phyloP scores from a whole-genome alignment of 1,139 yeast species.

The Yamadazyma diospyri region DNA sequence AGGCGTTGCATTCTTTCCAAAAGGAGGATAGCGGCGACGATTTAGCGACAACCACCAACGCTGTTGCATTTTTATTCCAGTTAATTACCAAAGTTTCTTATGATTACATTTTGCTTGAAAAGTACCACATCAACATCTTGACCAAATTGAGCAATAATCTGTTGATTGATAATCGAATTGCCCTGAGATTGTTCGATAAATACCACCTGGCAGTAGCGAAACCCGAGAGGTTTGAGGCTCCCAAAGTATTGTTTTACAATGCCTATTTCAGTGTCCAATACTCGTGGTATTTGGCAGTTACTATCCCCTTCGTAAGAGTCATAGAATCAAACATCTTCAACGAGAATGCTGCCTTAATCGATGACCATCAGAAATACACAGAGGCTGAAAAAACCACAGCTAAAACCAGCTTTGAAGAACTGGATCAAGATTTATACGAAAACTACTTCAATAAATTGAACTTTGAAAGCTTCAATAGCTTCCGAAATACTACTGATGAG shows the following conservation, averaged over 20 bases:
- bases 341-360: constrained; percentile 23
- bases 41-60: constrained; percentile 13
- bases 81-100: constrained; percentile 35
- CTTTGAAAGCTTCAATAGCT: constrained; percentile 26
- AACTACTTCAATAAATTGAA: constrained; percentile 24
- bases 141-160: constrained; percentile 34
- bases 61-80: constrained; percentile 25
- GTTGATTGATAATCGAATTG: constrained; percentile 25
- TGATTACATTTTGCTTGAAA: constrained; percentile 41
- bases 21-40: constrained; percentile 32
- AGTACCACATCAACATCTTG: constrained; percentile 37
- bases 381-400: constrained; percentile 13
- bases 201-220: constrained; percentile 16
- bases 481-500: constrained; percentile 21
- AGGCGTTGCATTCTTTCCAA: constrained; percentile 24
- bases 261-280: constrained; percentile 33
- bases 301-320: constrained; percentile 36
- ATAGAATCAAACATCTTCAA: constrained; percentile 31
- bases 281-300: constrained; percentile 37
- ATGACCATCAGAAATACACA: constrained; percentile 15
- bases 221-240: constrained; percentile 13
- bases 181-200: constrained; percentile 21
- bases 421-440: constrained; percentile 25
- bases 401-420: constrained; percentile 21
- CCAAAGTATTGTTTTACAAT: constrained; percentile 36